Percentiles rank a stretch among this genome's conserved stretches.
Evolutionary conservation across 78 protist genomes (phyloP).

Genomic region (Guillardia theta): DNA sequence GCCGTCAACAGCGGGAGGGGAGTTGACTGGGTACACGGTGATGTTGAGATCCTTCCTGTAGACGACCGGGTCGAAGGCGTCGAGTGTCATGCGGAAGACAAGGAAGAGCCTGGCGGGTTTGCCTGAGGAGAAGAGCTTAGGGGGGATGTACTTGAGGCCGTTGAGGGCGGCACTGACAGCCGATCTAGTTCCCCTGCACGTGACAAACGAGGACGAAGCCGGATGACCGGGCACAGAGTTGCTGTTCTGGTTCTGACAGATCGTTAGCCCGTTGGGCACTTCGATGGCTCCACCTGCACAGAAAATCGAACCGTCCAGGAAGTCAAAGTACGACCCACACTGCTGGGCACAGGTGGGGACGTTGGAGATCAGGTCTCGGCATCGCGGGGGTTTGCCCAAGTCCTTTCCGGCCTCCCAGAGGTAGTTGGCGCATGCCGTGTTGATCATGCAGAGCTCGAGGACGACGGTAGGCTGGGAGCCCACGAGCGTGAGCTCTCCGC

Average conservation of each 20-base stretch:
- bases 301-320: too few species aligned
- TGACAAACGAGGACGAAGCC: too few species aligned
- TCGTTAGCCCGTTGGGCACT: too few species aligned
- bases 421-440: not conserved
- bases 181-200: too few species aligned
- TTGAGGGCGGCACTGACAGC: not conserved
- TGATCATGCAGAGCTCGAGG: not conserved
- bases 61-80: not conserved
- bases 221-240: too few species aligned
- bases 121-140: not conserved
- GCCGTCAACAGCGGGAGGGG: not conserved
- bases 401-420: not conserved
- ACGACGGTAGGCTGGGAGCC: not conserved
- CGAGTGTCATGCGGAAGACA: not conserved
- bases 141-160: not conserved
- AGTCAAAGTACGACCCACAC: too few species aligned
- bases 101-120: not conserved
- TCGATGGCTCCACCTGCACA: not conserved
- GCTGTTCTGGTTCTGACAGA: too few species aligned
- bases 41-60: not conserved
- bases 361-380: not conserved
- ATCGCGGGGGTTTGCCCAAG: not conserved
- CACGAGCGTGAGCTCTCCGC: not conserved
- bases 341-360: too few species aligned
- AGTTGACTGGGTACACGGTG: conserved; percentile 3